A percentile compares a stretch with the other conserved stretches of the same genome.
These are phyloP conservation scores for Zygosaccharomyces rouxii DNA, from an alignment of 805 yeast genomes.

Conservation along the genomic window DNA sequence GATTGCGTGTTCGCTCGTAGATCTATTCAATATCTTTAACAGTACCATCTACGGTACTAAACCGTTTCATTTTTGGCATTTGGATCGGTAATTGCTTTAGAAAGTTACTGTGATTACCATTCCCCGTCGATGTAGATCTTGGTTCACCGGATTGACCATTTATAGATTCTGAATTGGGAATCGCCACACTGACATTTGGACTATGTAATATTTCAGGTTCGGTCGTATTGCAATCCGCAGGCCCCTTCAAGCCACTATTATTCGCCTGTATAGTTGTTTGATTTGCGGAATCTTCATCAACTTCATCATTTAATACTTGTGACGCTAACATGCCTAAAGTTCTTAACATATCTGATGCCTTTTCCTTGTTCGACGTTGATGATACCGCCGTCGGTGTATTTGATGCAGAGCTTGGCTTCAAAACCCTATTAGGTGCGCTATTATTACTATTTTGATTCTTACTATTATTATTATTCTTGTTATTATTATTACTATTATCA, in stretches of 20 bases:
- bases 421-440: not conserved
- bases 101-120: not conserved
- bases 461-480: not conserved
- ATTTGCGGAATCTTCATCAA: slow-evolving; percentile 17
- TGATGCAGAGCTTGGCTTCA: slow-evolving; percentile 1
- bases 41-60: slow-evolving; percentile 27
- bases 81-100: slow-evolving; percentile 8
- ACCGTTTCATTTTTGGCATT: slow-evolving; percentile 30
- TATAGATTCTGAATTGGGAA: slow-evolving; percentile 1
- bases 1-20: not conserved
- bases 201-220: slow-evolving; percentile 13
- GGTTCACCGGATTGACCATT: slow-evolving; percentile 1
- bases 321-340: slow-evolving; percentile 53
- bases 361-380: slow-evolving; percentile 8
- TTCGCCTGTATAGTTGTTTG: slow-evolving; percentile 13
- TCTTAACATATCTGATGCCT: slow-evolving; percentile 37
- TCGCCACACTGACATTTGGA: slow-evolving; percentile 8
- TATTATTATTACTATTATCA: not conserved
- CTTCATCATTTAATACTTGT: slow-evolving; percentile 44
- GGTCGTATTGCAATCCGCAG: slow-evolving; percentile 10
- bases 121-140: slow-evolving; percentile 5
- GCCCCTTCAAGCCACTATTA: not conserved
- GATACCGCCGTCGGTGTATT: slow-evolving; percentile 2
- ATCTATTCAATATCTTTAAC: slow-evolving; percentile 17
- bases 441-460: not conserved